A percentile compares a stretch with the other conserved stretches of the same genome.
Evolutionary conservation across 2,329 filamentous ascomycete species (phyloP).

Genomic region (Monilinia aucupariae): DNA sequence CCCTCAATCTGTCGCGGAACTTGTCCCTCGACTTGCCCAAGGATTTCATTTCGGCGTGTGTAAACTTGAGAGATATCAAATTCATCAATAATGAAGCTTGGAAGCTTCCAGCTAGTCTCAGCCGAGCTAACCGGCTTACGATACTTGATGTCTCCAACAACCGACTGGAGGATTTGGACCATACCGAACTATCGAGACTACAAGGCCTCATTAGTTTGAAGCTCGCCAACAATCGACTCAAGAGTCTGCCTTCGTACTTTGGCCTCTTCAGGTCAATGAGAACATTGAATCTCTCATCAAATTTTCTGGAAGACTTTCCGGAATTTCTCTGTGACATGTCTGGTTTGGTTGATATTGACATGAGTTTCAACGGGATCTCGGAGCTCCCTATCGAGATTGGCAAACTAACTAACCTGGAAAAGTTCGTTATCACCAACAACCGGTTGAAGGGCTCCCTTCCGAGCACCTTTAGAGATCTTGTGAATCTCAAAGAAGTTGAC

Average conservation of each 20-base stretch:
- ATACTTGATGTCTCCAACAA: conserved; percentile 96
- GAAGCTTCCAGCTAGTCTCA: conserved; percentile 76
- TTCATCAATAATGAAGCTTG: conserved; percentile 92
- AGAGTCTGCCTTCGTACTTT: conserved; percentile 74
- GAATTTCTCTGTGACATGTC: conserved; percentile 76
- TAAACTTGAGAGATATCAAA: conserved; percentile 88
- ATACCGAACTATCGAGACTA: conserved; percentile 73
- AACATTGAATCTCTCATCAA: conserved; percentile 87
- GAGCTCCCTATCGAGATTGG: conserved; percentile 73
- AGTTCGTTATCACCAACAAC: conserved; percentile 95
- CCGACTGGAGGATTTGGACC: conserved; percentile 76
- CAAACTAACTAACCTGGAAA: conserved; percentile 71
- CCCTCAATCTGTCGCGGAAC: conserved; percentile 88
- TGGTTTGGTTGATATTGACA: conserved; percentile 83
- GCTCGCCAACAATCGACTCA: conserved; percentile 86
- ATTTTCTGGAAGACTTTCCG: conserved; percentile 81
- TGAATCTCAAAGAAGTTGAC: conserved; percentile 82
- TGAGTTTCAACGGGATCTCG: conserved; percentile 91
- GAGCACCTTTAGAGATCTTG: conserved; percentile 63
- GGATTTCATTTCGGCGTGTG: conserved; percentile 93
- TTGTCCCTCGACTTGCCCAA: conserved; percentile 86
- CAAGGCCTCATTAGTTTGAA: conserved; percentile 80
- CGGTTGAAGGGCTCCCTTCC: conserved; percentile 72
- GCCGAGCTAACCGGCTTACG: conserved; percentile 73
- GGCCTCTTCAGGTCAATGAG: conserved; percentile 71